phyloP scores from a whole-genome alignment of 2,329 filamentous ascomycete species.

The Diaporthe australafricana region DNA sequence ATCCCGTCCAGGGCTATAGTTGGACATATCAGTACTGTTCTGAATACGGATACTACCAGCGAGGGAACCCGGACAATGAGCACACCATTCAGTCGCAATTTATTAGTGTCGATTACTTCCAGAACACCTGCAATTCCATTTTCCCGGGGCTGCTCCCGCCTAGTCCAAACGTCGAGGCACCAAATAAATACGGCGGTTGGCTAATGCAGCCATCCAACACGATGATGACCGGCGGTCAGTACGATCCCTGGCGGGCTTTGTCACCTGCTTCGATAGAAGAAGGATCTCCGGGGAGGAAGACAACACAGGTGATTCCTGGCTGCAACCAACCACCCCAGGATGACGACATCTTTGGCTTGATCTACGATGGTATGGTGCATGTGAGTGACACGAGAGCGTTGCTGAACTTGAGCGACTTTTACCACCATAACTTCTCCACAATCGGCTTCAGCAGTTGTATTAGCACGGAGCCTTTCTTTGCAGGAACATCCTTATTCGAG shows the following conservation, averaged over 20 bases:
- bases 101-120: constrained; percentile 15
- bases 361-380: constrained; percentile 35
- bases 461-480: constrained; percentile 11
- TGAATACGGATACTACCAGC: constrained; percentile 28
- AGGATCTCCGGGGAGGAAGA: constrained; percentile 26
- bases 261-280: constrained; percentile 29
- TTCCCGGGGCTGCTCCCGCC: constrained; percentile 19
- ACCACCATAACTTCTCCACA: constrained; percentile 29
- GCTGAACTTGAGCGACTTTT: constrained; percentile 13
- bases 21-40: constrained; percentile 31
- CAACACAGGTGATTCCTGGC: constrained; percentile 29
- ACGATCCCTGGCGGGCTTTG: constrained; percentile 44
- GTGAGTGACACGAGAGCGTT: constrained; percentile 31
- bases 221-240: constrained; percentile 46
- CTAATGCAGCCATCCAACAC: constrained; percentile 41
- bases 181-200: constrained; percentile 42
- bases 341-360: constrained; percentile 30
- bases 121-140: constrained; percentile 8
- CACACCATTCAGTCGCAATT: constrained; percentile 14
- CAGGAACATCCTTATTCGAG: constrained; percentile 17
- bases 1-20: constrained; percentile 17
- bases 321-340: constrained; percentile 29
- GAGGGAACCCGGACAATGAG: constrained; percentile 24
- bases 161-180: constrained; percentile 23
- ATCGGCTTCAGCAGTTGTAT: constrained; percentile 21